Conservation (phyloP, 164 flowering plant species). For the Piper longum region DNA sequence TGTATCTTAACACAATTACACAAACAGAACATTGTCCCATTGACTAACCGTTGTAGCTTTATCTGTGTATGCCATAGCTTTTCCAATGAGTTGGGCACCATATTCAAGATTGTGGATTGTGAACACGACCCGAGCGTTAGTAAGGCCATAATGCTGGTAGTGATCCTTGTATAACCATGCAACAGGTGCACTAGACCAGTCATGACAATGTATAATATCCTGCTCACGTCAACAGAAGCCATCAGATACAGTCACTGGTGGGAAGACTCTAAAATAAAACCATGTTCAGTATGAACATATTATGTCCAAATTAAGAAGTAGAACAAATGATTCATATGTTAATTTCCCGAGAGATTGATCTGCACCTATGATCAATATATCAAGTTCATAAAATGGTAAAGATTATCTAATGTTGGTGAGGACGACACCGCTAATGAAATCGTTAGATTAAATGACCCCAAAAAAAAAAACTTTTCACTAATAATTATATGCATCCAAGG, state of each 20-base stretch:
- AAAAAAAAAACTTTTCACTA: too few species aligned
- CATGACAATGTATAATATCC: conserved; percentile 98
- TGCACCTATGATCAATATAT: too few species aligned
- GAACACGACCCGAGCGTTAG: conserved; percentile 78
- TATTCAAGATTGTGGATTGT: conserved; percentile 98
- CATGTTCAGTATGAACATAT: background rate
- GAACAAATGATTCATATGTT: too few species aligned
- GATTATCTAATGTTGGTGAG: too few species aligned
- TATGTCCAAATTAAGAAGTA: too few species aligned
- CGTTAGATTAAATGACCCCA: too few species aligned
- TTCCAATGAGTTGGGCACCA: conserved; percentile 60
- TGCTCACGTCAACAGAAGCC: conserved; percentile 15
- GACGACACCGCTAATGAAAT: too few species aligned
- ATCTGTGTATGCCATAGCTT: conserved; percentile 73
- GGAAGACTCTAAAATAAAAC: background rate
- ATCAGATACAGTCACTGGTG: background rate
- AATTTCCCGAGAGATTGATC: too few species aligned
- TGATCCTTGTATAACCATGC: conserved; percentile 89
- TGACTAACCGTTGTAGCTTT: conserved; percentile 88
- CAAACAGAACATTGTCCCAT: background rate
- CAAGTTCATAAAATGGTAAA: too few species aligned
- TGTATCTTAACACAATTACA: too few species aligned
- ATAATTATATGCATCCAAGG: too few species aligned
- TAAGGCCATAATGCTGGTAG: conserved; percentile 76
- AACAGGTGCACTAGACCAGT: conserved; percentile 99